Conservation (phyloP, 495 filamentous ascomycete species). For the Xylaria venustula region DNA sequence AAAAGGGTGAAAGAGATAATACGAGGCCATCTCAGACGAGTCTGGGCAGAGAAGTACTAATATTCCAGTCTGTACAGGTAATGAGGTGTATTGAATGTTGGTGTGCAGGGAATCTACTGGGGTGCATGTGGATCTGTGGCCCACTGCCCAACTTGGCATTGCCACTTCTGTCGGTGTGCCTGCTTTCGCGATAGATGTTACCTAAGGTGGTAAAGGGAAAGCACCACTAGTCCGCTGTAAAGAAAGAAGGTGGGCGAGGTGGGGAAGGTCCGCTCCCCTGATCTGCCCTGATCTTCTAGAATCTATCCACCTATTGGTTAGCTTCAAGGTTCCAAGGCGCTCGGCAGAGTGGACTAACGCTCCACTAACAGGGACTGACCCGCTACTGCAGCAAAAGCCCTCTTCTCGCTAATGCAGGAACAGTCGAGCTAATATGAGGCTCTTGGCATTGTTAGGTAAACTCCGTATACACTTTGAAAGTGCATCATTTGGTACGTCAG, state of each 20-base stretch:
- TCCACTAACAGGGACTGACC: not conserved
- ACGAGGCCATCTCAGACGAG: conserved; percentile 9
- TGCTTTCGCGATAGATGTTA: no score
- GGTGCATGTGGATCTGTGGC: no score
- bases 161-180: not conserved
- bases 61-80: not conserved
- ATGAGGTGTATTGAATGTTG: no score
- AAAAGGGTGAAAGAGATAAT: conserved; percentile 18
- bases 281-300: no score
- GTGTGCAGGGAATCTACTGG: no score
- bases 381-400: not conserved
- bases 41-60: not conserved
- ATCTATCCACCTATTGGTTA: no score
- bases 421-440: not conserved
- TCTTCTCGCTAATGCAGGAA: not conserved
- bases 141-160: not conserved
- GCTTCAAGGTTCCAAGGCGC: not conserved
- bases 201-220: no score
- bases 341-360: not conserved
- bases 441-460: no score
- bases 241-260: no score
- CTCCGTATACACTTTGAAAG: no score
- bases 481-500: no score
- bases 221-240: not conserved
- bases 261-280: no score